Conservation (phyloP, 2,329 filamentous ascomycete species). For the Pseudogymnoascus sp. region DNA sequence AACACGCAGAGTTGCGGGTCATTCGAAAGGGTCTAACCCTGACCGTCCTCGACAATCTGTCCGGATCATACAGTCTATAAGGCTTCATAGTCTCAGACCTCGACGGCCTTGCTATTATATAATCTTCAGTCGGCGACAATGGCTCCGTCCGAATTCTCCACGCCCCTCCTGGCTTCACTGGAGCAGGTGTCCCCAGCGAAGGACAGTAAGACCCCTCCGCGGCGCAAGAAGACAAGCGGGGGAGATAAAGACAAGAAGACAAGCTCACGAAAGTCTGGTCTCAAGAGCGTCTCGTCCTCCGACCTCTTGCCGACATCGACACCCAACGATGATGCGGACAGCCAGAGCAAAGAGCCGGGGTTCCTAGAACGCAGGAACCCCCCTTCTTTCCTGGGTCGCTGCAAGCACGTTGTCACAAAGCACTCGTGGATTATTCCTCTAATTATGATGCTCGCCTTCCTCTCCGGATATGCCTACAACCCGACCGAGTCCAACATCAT, state of each 20-base stretch:
- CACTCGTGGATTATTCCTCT: slow-evolving; percentile 63
- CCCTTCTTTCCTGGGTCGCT: slow-evolving; percentile 39
- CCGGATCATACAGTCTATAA: background rate
- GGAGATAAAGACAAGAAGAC: background rate
- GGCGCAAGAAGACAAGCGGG: background rate
- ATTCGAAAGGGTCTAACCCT: background rate
- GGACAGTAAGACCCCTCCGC: background rate
- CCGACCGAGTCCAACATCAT: slow-evolving; percentile 74
- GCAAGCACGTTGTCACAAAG: slow-evolving; percentile 44
- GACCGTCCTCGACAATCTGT: background rate
- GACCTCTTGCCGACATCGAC: background rate
- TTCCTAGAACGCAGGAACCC: slow-evolving; percentile 31
- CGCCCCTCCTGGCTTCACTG: background rate
- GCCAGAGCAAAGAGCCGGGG: slow-evolving; percentile 21
- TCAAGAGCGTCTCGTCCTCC: background rate
- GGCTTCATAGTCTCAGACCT: background rate
- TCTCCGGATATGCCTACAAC: slow-evolving; percentile 65
- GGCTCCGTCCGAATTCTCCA: background rate
- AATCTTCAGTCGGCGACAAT: background rate
- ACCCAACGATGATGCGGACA: background rate
- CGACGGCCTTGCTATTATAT: background rate
- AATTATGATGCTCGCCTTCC: slow-evolving; percentile 56
- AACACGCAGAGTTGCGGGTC: background rate
- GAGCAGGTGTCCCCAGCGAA: background rate
- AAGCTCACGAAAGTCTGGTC: background rate